Conservation (phyloP, 2,329 filamentous ascomycete genomes). For the Fusarium setosum region DNA sequence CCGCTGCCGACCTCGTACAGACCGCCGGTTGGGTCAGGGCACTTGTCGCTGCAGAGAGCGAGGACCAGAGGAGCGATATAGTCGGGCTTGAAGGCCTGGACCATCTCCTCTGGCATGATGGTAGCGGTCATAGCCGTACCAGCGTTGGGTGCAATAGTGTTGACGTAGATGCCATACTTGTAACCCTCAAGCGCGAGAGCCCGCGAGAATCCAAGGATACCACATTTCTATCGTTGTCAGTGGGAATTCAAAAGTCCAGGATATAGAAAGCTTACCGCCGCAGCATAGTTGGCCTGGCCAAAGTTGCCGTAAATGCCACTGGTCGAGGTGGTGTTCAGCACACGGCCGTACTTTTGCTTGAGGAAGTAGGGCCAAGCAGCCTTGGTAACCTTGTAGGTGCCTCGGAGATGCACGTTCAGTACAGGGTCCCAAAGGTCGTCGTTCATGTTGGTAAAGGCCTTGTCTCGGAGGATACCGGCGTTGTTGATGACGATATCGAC, state of each 20-base stretch:
- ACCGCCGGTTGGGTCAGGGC: conserved; percentile 85
- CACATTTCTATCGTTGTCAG: conserved; percentile 73
- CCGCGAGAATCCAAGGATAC: conserved; percentile 94
- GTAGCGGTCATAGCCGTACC: conserved; percentile 95
- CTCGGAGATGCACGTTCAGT: conserved; percentile 89
- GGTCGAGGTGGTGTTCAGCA: conserved; percentile 96
- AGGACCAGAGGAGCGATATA: conserved; percentile 96
- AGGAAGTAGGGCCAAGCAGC: conserved; percentile 98
- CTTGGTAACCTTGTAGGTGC: conserved; percentile 97
- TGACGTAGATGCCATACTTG: conserved; percentile 98
- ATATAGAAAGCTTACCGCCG: conserved; percentile 69
- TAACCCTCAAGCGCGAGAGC: conserved; percentile 91
- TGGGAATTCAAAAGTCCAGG: background rate
- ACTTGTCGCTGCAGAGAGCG: conserved; percentile 85
- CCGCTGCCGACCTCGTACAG: conserved; percentile 96
- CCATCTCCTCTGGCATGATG: conserved; percentile 95
- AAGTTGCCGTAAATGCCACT: conserved; percentile 99
- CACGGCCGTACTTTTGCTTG: conserved; percentile 97
- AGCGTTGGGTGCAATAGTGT: conserved; percentile 97
- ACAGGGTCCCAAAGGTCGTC: conserved; percentile 94
- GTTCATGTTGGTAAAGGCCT: conserved; percentile 98
- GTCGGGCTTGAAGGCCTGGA: conserved; percentile 99
- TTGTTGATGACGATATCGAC: conserved; percentile 98
- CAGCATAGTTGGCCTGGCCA: conserved; percentile 96
- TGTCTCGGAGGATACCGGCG: conserved; percentile 96